Base-by-base conservation (phyloP, 164 flowering plant species). In the Saururus chinensis region DNA sequence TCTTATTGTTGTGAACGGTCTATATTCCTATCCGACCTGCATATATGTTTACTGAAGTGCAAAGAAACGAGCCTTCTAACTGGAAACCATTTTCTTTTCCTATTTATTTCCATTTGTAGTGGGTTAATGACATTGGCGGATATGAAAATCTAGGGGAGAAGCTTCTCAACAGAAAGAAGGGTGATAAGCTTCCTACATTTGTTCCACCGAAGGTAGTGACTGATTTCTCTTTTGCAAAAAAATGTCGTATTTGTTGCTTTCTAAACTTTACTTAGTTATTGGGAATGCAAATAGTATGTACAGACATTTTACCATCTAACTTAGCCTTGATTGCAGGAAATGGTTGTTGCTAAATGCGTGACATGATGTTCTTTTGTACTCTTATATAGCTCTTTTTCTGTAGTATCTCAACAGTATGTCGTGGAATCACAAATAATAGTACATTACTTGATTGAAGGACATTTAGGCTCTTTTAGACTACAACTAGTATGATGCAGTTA, bases 71-170 rank as follows among this genome's bases (percentile, higher is more conserved):
- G 14, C 11, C 49, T 45, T 45, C 49, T 45, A 17, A 45, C 49
- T 2, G 17, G 2, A 45, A 45, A 12, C 2, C 17, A 17, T 45
- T 45, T 45, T 10, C 4, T 45, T 30, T 30, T 30, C 37, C n/a
- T n/a, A 30, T 30, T 30, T 30, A 30, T 30, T 30, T 30, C 37
- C 37, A 45, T n/a, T 71, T 71, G 64, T 61, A 89, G 98, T 89
- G 95, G 98, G 70, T 88, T 45, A 77, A 81, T 20, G 89, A 92
- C 24, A 76, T 75, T 67, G 98, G 96, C 56, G 98, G 98, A 54
- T 65, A 74, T 62, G 82, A 92, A 71, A 79, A 62, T 62, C 80
- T 92, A 23, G 92, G 89, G 51, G 60, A 68, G 42, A 87, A 72
- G 61, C 89, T 92, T 72, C 80, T 92, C 49, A 80, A 70, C 56